These are phyloP conservation scores for Carex pumila DNA, from an alignment of 176 grass and related monocot genomes.

Conservation along the genomic window DNA sequence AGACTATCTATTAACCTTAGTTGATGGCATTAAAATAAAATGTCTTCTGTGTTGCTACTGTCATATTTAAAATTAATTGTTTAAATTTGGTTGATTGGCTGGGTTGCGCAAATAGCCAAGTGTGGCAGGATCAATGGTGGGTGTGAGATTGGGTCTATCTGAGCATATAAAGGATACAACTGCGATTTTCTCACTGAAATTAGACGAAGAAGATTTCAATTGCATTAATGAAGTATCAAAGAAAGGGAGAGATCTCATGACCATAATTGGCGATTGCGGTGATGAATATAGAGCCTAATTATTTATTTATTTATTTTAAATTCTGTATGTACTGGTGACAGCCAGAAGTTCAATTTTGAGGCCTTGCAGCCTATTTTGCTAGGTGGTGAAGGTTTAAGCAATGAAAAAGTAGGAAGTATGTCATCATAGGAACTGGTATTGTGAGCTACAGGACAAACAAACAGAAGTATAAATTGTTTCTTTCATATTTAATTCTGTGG, in stretches of 20 bases:
- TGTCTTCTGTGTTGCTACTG: not conserved
- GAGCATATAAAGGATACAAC: slow-evolving; percentile 83
- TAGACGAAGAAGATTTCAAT: slow-evolving; percentile 86
- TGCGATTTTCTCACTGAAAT: slow-evolving; percentile 52
- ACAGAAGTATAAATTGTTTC: not conserved
- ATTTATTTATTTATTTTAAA: not conserved
- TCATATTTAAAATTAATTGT: not conserved
- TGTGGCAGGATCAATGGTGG: slow-evolving; percentile 91
- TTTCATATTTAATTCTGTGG: not conserved
- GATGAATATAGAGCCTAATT: slow-evolving; percentile 55
- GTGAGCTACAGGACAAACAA: not conserved
- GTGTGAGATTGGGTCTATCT: slow-evolving; percentile 70
- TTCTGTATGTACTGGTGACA: not conserved
- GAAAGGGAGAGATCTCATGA: slow-evolving; percentile 61
- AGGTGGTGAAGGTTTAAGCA: not conserved
- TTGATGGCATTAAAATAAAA: not conserved
- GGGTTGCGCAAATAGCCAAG: slow-evolving; percentile 31
- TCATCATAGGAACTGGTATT: not conserved
- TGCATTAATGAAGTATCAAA: slow-evolving; percentile 51
- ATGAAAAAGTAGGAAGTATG: no score
- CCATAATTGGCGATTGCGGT: slow-evolving; percentile 80
- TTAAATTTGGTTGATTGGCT: not conserved
- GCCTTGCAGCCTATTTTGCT: not conserved
- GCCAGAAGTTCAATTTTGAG: not conserved
- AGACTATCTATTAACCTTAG: not conserved